These are phyloP conservation scores for Penicillium robsamsonii DNA, from an alignment of 495 filamentous ascomycete genomes.

Conservation along the genomic window DNA sequence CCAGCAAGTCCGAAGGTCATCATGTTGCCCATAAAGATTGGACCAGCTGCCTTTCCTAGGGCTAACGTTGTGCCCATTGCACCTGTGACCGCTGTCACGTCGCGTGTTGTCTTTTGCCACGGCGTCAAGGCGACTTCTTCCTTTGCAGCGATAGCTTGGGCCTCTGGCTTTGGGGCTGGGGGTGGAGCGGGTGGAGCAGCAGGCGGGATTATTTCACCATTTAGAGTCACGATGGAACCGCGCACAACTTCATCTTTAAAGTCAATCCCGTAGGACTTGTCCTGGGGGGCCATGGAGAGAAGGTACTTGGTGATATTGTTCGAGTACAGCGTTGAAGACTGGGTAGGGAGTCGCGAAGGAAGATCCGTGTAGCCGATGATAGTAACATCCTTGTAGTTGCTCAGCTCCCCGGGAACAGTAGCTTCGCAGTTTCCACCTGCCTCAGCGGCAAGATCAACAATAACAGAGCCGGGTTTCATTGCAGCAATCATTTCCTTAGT, in stretches of 20 bases:
- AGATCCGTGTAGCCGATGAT: conserved; percentile 84
- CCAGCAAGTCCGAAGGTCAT: conserved; percentile 77
- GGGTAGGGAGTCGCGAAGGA: conserved; percentile 74
- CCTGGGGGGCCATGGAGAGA: conserved; percentile 70
- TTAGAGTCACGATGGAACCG: conserved; percentile 71
- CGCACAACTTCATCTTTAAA: conserved; percentile 77
- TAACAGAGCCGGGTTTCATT: conserved; percentile 79
- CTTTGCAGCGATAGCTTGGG: conserved; percentile 44
- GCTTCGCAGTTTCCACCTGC: conserved; percentile 78
- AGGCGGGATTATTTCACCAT: conserved; percentile 69
- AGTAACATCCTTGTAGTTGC: conserved; percentile 69
- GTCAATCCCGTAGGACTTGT: conserved; percentile 71
- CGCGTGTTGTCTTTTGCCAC: conserved; percentile 69
- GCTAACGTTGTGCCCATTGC: conserved; percentile 70
- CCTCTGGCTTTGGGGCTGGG: conserved; percentile 54
- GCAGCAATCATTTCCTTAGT: conserved; percentile 72
- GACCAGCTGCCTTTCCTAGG: conserved; percentile 72
- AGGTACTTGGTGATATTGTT: conserved; percentile 86
- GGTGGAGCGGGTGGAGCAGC: conserved; percentile 70
- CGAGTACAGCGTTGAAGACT: conserved; percentile 78
- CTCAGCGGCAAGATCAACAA: conserved; percentile 80
- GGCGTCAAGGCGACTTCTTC: conserved; percentile 66
- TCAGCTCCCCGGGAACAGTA: conserved; percentile 65
- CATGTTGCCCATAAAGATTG: conserved; percentile 77
- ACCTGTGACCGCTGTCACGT: conserved; percentile 65